Evolutionary conservation across 352 stramenopile species (phyloP).

Genomic region (Plasmopara viticola): DNA sequence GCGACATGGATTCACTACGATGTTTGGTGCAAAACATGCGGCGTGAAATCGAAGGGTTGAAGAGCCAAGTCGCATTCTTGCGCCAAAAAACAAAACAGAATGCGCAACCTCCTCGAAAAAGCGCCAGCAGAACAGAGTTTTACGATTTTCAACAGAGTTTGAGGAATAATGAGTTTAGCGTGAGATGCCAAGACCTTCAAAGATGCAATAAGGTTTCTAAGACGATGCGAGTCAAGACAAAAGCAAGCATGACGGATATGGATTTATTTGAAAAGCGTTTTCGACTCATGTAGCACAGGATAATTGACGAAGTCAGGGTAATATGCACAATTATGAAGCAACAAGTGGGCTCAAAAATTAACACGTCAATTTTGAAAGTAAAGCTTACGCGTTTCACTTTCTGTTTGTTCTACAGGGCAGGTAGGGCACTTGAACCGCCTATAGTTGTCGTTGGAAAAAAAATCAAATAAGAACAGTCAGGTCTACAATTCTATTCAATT

Average conservation of each 20-base stretch:
- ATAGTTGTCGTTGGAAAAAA: neutral
- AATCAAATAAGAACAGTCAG: neutral
- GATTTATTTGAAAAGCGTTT: slow-evolving; percentile 36
- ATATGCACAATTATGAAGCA: slow-evolving; percentile 14
- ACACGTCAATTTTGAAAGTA: slow-evolving; percentile 47
- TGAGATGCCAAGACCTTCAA: slow-evolving; percentile 2
- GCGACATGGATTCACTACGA: slow-evolving; percentile 20
- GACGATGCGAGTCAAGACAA: slow-evolving; percentile 12
- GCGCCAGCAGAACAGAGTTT: neutral
- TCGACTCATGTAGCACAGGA: slow-evolving; percentile 11
- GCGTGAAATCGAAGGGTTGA: slow-evolving; percentile 16
- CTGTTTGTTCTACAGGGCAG: slow-evolving; percentile 76
- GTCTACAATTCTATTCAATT: neutral
- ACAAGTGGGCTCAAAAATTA: slow-evolving; percentile 10
- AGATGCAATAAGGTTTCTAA: slow-evolving; percentile 1
- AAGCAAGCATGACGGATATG: slow-evolving; percentile 25
- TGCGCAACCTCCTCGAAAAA: slow-evolving; percentile 5
- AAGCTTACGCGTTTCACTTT: slow-evolving; percentile 64
- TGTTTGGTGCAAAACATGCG: slow-evolving; percentile 14
- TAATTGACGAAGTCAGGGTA: slow-evolving; percentile 11
- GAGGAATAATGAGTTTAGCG: neutral
- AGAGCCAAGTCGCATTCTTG: slow-evolving; percentile 16
- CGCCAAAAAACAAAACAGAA: slow-evolving; percentile 11
- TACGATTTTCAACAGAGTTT: neutral
- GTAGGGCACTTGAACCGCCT: slow-evolving; percentile 86